Base-by-base conservation (phyloP, 768 basidiomycete species). In the Hydnomerulius pinastri region DNA sequence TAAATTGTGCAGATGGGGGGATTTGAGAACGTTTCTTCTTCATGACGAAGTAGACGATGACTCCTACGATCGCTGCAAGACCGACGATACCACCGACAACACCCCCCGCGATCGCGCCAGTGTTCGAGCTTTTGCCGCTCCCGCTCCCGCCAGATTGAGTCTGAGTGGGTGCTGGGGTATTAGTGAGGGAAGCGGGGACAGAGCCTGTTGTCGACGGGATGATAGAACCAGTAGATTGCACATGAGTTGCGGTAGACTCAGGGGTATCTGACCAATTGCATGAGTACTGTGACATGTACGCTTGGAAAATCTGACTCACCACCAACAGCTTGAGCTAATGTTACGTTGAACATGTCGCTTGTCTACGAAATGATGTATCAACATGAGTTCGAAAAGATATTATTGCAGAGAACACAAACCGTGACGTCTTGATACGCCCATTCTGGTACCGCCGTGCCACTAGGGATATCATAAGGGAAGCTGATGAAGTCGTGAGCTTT, bases 51-150 rank as follows among this genome's bases (percentile, higher is more conserved):
- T 77, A 83, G 45, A 75, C 57, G 6, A 66, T 36, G 6, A 58
- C 54, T 1, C 64, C 76, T 4, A 58, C 73, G 11, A 83, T 65
- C 38, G 77, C 53, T 7, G 72, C 76, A 17, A 80, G 49, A n/a
- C 64, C 72, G 23, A 79, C 71, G 1, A 86, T 78, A n/a, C 86
- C 85, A 33, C 85, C 85, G 0, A 79, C 81, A 30, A 86, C 85
- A 17, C 80, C 81, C 2, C 83, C 83, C 2, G 79, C 74, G 33
- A 86, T 85, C 6, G 81, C 80, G 3, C 79, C 83, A 1, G 77
- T 69, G 55, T 80, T 68, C 15, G 55, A 47, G n/a, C 11, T 46
- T 18, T 32, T 53, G 41, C n/a, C n/a, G n/a, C n/a, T n/a, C n/a
- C n/a, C n/a, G n/a, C n/a, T n/a, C n/a, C n/a, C n/a, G n/a, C n/a